Percentiles rank a stretch among this genome's conserved stretches.
These are phyloP conservation scores for Chenopodium album DNA, from an alignment of 148 eudicot species.

Conservation along the genomic window DNA sequence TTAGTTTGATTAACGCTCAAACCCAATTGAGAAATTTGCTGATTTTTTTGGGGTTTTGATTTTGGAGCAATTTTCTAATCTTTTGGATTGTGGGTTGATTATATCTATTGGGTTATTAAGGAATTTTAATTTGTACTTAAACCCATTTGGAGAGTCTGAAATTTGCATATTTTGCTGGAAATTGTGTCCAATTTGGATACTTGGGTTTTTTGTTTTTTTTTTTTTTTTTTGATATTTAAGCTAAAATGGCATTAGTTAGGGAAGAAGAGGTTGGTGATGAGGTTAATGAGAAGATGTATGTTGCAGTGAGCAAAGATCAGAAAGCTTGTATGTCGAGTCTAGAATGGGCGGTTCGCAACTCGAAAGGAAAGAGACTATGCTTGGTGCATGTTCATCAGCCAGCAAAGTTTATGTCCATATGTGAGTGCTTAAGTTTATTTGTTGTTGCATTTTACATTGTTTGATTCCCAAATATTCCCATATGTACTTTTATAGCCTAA, in stretches of 20 bases:
- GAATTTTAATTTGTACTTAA: neutral
- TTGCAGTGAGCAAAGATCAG: slow-evolving; percentile 40
- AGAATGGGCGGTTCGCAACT: slow-evolving; percentile 37
- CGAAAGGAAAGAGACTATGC: slow-evolving; percentile 29
- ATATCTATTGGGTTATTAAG: neutral
- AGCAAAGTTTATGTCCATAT: slow-evolving; percentile 27
- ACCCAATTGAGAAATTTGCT: neutral
- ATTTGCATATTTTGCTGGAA: neutral
- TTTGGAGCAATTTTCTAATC: neutral
- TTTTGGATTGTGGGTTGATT: slow-evolving; percentile 10
- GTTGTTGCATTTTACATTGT: slow-evolving; percentile 5
- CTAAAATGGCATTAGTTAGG: neutral
- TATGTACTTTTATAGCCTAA: neutral
- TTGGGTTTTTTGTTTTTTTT: neutral
- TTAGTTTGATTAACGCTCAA: neutral
- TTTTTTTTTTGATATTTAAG: neutral
- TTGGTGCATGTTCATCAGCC: slow-evolving; percentile 47
- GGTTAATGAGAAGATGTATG: slow-evolving; percentile 34
- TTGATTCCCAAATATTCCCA: neutral
- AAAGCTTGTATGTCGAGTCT: slow-evolving; percentile 35
- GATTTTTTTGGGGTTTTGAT: slow-evolving; percentile 1
- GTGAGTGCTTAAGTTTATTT: slow-evolving; percentile 17
- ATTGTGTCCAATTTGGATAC: neutral
- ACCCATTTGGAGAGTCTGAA: neutral
- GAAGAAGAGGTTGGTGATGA: slow-evolving; percentile 9